Conservation (phyloP, 1,284 basidiomycete species). For the Puccinia horiana region DNA sequence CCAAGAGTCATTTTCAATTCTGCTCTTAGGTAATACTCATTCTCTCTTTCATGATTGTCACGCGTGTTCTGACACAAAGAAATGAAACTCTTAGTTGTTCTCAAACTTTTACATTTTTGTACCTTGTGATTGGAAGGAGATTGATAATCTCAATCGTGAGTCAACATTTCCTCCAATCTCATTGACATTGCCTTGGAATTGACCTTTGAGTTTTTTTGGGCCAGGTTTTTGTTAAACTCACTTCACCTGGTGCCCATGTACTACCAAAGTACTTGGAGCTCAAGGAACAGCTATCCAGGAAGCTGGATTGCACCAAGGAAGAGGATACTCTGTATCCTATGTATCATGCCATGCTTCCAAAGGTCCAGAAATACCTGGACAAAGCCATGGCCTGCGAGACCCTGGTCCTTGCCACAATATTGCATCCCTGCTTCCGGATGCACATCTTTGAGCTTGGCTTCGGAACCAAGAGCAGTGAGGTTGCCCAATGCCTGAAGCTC, state of each 20-base stretch:
- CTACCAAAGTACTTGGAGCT: background rate
- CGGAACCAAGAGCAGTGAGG: background rate
- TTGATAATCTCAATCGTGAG: too few relatives aligned
- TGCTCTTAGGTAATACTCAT: too few relatives aligned
- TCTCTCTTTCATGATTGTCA: too few relatives aligned
- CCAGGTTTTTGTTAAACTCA: slow-evolving; percentile 1
- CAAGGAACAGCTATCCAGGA: background rate
- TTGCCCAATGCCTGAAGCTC: background rate
- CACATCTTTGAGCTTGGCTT: background rate
- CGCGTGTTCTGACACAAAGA: too few relatives aligned
- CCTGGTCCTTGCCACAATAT: background rate
- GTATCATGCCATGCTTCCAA: background rate
- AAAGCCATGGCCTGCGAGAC: background rate
- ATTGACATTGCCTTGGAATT: too few relatives aligned
- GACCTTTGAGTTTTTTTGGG: too few relatives aligned
- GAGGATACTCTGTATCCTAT: background rate
- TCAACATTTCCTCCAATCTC: background rate
- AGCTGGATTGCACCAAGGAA: background rate
- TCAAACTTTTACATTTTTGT: too few relatives aligned
- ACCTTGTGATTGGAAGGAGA: slow-evolving; percentile 4
- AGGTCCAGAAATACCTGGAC: background rate
- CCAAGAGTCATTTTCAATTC: too few relatives aligned
- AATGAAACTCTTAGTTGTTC: too few relatives aligned
- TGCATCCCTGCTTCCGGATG: slow-evolving; percentile 15
- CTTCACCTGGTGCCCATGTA: background rate